A percentile compares a stretch with the other conserved stretches of the same genome.
Evolutionary conservation across 257 asterid genomes (phyloP).

Genomic region (Schizonepeta tenuifolia): DNA sequence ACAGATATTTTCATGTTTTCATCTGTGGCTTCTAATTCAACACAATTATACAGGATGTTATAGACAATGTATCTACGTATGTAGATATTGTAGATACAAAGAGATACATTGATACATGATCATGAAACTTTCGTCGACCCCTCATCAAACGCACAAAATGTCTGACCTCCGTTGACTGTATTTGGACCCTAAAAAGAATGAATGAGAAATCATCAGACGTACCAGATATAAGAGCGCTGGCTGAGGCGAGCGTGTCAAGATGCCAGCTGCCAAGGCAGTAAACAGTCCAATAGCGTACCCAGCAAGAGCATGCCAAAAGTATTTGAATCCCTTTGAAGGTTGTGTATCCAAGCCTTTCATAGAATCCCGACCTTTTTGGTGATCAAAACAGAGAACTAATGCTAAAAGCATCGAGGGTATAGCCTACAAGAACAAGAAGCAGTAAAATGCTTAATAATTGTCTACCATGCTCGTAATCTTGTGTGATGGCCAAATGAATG

Average conservation of each 20-base stretch:
- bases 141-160: neutral
- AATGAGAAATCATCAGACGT: slow-evolving; percentile 17
- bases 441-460: slow-evolving; percentile 30
- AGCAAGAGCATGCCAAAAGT: slow-evolving; percentile 73
- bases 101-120: neutral
- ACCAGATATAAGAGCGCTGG: slow-evolving; percentile 97
- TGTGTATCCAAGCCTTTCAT: slow-evolving; percentile 41
- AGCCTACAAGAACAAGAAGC: slow-evolving; percentile 63
- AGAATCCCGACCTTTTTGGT: slow-evolving; percentile 63
- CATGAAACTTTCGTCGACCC: neutral
- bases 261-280: slow-evolving; percentile 88
- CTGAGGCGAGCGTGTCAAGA: slow-evolving; percentile 89
- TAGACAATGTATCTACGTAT: neutral
- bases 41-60: neutral
- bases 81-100: neutral
- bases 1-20: neutral
- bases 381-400: slow-evolving; percentile 86
- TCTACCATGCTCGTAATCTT: slow-evolving; percentile 8
- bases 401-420: slow-evolving; percentile 98
- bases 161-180: neutral
- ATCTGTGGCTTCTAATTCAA: neutral
- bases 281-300: slow-evolving; percentile 90
- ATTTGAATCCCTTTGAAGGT: slow-evolving; percentile 60
- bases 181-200: neutral
- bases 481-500: neutral